Conservation (phyloP, 257 asterid genomes). For the Gentiana straminea region DNA sequence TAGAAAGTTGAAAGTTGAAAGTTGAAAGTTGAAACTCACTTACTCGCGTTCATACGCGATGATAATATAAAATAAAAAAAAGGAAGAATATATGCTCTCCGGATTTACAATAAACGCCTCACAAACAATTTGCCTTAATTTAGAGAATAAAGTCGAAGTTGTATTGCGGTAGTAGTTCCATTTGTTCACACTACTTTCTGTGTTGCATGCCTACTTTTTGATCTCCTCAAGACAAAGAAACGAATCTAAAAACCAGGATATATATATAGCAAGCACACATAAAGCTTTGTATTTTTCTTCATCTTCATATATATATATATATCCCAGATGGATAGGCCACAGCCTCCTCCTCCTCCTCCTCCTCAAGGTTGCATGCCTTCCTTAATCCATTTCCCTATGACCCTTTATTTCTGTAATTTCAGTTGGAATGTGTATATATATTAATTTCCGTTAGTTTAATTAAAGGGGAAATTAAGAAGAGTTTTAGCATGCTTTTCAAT, state of each 20-base stretch:
- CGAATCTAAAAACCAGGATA: constrained; percentile 1
- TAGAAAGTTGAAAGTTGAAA: too few species aligned
- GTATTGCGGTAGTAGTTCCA: neutral
- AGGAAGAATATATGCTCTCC: neutral
- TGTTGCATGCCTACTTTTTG: neutral
- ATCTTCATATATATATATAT: neutral
- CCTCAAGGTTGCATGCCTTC: constrained; percentile 33
- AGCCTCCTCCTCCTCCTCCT: constrained; percentile 39
- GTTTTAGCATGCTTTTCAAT: too few species aligned
- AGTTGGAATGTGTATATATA: too few species aligned
- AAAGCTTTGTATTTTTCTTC: neutral
- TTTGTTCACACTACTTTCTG: constrained; percentile 10
- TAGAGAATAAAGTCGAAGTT: constrained; percentile 3
- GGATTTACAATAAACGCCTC: too few species aligned
- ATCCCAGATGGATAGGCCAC: constrained; percentile 35
- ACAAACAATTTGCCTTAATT: too few species aligned
- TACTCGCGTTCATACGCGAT: too few species aligned
- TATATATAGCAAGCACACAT: too few species aligned
- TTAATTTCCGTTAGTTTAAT: too few species aligned
- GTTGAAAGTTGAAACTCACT: too few species aligned
- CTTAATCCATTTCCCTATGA: neutral
- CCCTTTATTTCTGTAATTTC: neutral
- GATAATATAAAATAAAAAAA: neutral
- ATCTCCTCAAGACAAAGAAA: constrained; percentile 4
- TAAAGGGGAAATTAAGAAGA: too few species aligned